Percentiles rank a stretch among this genome's conserved stretches.
phyloP scores from a whole-genome alignment of 495 filamentous ascomycete species.

The Neurospora cerealis region DNA sequence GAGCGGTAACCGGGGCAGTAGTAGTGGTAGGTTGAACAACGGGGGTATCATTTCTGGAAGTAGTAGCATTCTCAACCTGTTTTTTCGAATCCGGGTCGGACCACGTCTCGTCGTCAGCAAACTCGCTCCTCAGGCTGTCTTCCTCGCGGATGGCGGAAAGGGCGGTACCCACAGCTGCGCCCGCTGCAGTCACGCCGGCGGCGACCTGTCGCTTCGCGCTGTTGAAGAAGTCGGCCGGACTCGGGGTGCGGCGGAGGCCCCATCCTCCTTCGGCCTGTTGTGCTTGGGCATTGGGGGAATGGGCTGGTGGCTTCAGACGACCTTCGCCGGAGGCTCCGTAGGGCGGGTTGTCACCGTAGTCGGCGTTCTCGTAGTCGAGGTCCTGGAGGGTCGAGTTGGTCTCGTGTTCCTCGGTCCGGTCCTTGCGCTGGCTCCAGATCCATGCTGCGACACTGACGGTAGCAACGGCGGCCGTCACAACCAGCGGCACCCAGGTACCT shows the following conservation, averaged over 20 bases:
- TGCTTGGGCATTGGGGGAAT: constrained; percentile 27
- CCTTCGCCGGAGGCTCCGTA: constrained; percentile 39
- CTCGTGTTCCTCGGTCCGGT: constrained; percentile 27
- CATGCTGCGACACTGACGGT: constrained; percentile 78
- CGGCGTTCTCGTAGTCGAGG: constrained; percentile 41
- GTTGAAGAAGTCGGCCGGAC: constrained; percentile 80
- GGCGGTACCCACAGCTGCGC: constrained; percentile 65
- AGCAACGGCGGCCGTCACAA: constrained; percentile 74
- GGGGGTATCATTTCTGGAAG: not conserved
- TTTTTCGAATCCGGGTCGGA: constrained; percentile 54
- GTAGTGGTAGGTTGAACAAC: not conserved
- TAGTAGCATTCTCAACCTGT: not conserved
- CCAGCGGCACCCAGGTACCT: constrained; percentile 63
- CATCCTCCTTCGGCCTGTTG: constrained; percentile 44
- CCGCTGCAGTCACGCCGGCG: constrained; percentile 76
- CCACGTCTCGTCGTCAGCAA: constrained; percentile 76
- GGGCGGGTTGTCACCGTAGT: constrained; percentile 42
- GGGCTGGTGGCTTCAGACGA: constrained; percentile 30
- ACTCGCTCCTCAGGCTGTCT: constrained; percentile 52
- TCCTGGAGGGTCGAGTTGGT: constrained; percentile 26
- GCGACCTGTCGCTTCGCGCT: constrained; percentile 64
- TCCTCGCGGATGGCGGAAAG: constrained; percentile 79
- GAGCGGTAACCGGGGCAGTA: not conserved
- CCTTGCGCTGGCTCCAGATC: constrained; percentile 82
- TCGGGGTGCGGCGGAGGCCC: constrained; percentile 75